Evolutionary conservation across 2,329 filamentous ascomycete species (phyloP), one percentile per base, ranked within the genome.

Genomic region (Meredithiella fracta): DNA sequence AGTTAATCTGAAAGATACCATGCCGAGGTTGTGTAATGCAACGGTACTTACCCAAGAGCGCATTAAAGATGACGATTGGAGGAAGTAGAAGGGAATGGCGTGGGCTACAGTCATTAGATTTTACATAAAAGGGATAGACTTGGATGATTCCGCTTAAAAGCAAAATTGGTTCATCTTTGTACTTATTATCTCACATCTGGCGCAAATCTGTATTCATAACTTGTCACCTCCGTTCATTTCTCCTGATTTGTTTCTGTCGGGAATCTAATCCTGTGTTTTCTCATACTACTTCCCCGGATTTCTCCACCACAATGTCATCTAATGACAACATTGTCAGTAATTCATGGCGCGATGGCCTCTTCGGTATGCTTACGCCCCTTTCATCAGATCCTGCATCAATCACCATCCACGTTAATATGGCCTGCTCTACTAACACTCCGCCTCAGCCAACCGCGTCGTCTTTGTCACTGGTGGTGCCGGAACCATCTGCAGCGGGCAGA

Each of bases 401-500:
- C n/a, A 22, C 15, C 17, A 38, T 25, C 15, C 15, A 51, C 29
- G 22, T 3, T 25, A 29, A 26, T 23, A 26, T n/a, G 17, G 11
- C 4, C 17, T 15, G n/a, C n/a, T n/a, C 15, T 4, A n/a, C 44
- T 49, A 49, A 49, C 22, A 23, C 23, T 14, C 29, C 26, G 8
- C 3, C 17, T 11, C 63, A 94, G 87, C 83, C 60, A 82, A 83
- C 66, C 91, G 92, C 64, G 90, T 97, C 47, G 79, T 91, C 62
- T 95, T 97, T 70, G 94, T 94, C 65, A 98, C 92, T 2, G 92
- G 92, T 58, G 92, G 92, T 54, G 89, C 89, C 3, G 91, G 92
- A 56, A 84, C 85, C 25, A 97, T 98, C 65, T 96, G 92, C 73
- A 92, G 85, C 63, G 89, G 86, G 56, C 92, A 97, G 72, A 92